A percentile compares a stretch with the other conserved stretches of the same genome.
These are phyloP conservation scores for Xanthoconium purpureum DNA, from an alignment of 768 basidiomycete genomes.

Conservation along the genomic window DNA sequence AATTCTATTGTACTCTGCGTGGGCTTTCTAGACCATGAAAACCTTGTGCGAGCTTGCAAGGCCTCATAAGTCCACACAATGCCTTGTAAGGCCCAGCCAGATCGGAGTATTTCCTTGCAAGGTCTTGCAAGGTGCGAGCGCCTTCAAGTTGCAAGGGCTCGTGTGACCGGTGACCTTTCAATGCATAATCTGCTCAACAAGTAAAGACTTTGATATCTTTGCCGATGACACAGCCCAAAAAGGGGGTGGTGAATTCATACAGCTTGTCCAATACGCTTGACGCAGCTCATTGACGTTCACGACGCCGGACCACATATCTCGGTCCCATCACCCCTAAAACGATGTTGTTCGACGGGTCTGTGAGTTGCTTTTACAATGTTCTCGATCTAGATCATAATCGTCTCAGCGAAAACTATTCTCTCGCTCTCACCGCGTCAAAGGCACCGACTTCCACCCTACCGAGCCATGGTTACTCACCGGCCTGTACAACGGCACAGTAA, in stretches of 20 bases:
- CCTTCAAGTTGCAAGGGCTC: too few relatives aligned
- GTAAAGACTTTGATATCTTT: too few relatives aligned
- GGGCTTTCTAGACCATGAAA: too few relatives aligned
- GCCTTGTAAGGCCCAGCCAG: too few relatives aligned
- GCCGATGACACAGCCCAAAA: conserved; percentile 4
- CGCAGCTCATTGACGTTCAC: conserved; percentile 2
- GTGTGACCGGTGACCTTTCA: too few relatives aligned
- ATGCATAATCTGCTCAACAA: too few relatives aligned
- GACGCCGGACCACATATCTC: background rate
- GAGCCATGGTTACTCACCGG: conserved; percentile 93
- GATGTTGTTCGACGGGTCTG: conserved; percentile 55
- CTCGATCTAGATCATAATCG: background rate
- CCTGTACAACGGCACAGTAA: conserved; percentile 96
- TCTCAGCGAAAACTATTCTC: conserved; percentile 83
- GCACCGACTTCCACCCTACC: conserved; percentile 94
- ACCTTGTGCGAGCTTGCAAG: too few relatives aligned
- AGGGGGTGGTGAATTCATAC: conserved; percentile 2
- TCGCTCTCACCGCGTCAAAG: conserved; percentile 95
- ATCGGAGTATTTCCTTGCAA: too few relatives aligned
- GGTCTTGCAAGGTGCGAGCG: too few relatives aligned
- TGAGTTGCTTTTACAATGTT: conserved; percentile 29
- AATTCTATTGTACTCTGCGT: too few relatives aligned
- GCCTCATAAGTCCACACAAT: too few relatives aligned
- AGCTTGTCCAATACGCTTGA: conserved; percentile 3
- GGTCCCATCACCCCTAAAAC: conserved; percentile 11